phyloP scores from a whole-genome alignment of 306 rosid species.

The Vicia faba region DNA sequence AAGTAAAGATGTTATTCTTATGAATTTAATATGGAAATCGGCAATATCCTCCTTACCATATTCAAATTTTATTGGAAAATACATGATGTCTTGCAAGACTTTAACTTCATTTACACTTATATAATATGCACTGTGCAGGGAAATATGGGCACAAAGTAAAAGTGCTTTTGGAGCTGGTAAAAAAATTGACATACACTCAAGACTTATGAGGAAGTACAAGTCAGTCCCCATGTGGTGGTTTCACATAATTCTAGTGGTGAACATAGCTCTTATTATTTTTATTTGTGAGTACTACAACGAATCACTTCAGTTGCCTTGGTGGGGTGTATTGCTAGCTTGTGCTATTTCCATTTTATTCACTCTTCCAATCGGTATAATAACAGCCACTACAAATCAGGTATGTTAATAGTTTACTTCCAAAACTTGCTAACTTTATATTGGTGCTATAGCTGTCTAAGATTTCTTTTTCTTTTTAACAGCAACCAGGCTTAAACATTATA shows the following conservation, averaged over 20 bases:
- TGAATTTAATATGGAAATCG: background rate
- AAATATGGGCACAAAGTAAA: conserved; percentile 54
- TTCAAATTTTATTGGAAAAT: background rate
- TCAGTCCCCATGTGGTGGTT: conserved; percentile 81
- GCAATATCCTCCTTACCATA: background rate
- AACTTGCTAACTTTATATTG: conserved; percentile 6
- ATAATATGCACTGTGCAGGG: conserved; percentile 38
- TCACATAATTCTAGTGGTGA: conserved; percentile 52
- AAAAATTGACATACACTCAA: conserved; percentile 66
- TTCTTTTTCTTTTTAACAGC: conserved; percentile 45
- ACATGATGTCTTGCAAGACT: conserved; percentile 3
- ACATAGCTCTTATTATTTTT: conserved; percentile 63
- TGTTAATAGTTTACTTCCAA: background rate
- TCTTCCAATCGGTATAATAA: conserved; percentile 71
- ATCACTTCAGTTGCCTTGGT: conserved; percentile 86
- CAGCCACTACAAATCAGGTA: conserved; percentile 89
- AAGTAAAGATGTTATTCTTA: background rate
- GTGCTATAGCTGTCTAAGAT: conserved; percentile 10
- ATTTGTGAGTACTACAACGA: conserved; percentile 54
- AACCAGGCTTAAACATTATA: conserved; percentile 80
- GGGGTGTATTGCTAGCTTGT: conserved; percentile 84
- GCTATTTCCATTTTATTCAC: conserved; percentile 64
- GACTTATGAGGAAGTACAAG: conserved; percentile 67
- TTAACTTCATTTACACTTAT: conserved; percentile 25
- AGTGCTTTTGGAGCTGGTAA: conserved; percentile 51